Evolutionary conservation across 495 filamentous ascomycete species (phyloP), one percentile per base, ranked within the genome.

Genomic region (Patellaria atrata): DNA sequence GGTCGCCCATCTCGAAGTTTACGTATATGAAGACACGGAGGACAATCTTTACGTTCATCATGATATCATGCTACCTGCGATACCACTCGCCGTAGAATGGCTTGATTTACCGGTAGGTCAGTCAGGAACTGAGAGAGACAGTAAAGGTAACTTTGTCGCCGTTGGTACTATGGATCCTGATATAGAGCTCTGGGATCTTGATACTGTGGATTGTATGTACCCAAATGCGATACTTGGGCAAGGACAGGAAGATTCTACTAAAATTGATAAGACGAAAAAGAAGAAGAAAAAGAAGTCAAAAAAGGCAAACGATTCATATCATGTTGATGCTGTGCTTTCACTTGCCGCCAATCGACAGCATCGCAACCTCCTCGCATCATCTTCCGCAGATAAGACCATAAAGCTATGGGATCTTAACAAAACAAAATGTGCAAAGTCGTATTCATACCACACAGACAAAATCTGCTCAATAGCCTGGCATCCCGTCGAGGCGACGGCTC

Each of bases 21-120:
- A 96, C 54, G 83, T 97, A 19, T 97, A 97, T 56, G 91, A 97
- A 58, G 91, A 96, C 50, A 58, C 58, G 23, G 84, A 75, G 7
- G 89, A 92, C 52, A 96, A 99, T 57, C 75, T 99, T 23, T 99
- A 96, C 55, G 86, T 96, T 7, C 89, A 99, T 62, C 91, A 99
- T 64, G 89, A 99, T 52, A 92, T 99, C 47, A 94, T 99, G 89
- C 73, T 99, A 25, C 89, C 89, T 12, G 86, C 86, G 20, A 92
- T 96, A 57, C 89, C 89, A 2, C 71, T 99, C 10, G 87, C 82
- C 52, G 65, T 94, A 22, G 89, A 99, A 61, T 99, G 89, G 89
- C 60, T 99, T 13, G 79, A 93, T 54, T 60, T 91, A 21, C 75
- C 85, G 26, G 82, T 92, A 21, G 77, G 79, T 30, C 82, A 83